Evolutionary conservation across 2,329 filamentous ascomycete species (phyloP).

Genomic region (Venturia carpophila): DNA sequence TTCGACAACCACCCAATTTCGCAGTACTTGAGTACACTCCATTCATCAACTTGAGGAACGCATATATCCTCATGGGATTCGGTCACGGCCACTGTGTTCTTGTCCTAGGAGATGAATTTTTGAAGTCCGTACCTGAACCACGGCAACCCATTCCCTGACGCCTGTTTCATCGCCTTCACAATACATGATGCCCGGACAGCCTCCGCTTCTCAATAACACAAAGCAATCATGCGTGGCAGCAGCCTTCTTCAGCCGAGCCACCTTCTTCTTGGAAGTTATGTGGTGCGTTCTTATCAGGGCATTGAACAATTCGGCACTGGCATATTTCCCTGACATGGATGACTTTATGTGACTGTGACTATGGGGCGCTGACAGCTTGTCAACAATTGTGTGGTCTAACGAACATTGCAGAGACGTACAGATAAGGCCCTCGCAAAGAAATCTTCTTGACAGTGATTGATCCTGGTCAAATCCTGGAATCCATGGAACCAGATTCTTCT

Average conservation of each 20-base stretch:
- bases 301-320: slow-evolving; percentile 32
- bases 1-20: too few relatives aligned
- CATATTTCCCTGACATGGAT: background rate
- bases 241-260: slow-evolving; percentile 55
- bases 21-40: too few relatives aligned
- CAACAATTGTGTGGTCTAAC: background rate
- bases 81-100: too few relatives aligned
- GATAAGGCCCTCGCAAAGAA: too few relatives aligned
- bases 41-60: too few relatives aligned
- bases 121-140: slow-evolving; percentile 44
- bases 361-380: background rate
- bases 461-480: background rate
- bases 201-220: slow-evolving; percentile 59
- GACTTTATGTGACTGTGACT: background rate
- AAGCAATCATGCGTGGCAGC: slow-evolving; percentile 53
- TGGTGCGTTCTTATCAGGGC: slow-evolving; percentile 71
- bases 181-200: slow-evolving; percentile 71
- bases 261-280: slow-evolving; percentile 73
- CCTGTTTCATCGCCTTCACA: slow-evolving; percentile 53
- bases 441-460: too few relatives aligned
- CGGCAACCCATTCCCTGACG: slow-evolving; percentile 56
- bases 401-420: background rate
- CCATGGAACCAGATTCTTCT: background rate
- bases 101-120: background rate
- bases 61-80: too few relatives aligned